Conservation (phyloP, 2,329 filamentous ascomycete species). For the Gremmenia infestans region DNA sequence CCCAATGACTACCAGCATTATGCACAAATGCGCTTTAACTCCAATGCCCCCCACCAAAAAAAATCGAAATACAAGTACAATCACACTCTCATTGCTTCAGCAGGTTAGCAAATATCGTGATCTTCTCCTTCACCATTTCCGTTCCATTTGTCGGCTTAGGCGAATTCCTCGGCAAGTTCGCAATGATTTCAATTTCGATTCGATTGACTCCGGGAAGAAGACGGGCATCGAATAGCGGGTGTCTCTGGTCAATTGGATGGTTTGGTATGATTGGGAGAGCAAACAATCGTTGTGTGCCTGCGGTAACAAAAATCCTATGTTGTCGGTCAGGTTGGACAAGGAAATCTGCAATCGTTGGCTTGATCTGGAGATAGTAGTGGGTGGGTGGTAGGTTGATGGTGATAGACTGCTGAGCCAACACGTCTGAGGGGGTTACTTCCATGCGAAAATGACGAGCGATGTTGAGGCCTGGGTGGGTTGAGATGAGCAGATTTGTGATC, state of each 20-base stretch:
- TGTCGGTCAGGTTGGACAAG: constrained; percentile 60
- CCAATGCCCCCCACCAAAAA: background rate
- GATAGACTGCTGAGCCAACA: constrained; percentile 64
- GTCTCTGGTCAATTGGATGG: constrained; percentile 48
- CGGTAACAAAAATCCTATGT: constrained; percentile 70
- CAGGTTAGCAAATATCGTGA: constrained; percentile 71
- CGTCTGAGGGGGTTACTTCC: constrained; percentile 59
- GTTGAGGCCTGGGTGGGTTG: constrained; percentile 63
- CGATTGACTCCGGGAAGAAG: constrained; percentile 70
- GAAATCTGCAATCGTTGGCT: constrained; percentile 52
- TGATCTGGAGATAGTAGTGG: constrained; percentile 67
- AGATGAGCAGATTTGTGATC: constrained; percentile 60
- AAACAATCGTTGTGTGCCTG: constrained; percentile 58
- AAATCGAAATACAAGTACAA: constrained; percentile 4
- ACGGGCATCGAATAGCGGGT: constrained; percentile 70
- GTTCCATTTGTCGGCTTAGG: constrained; percentile 50
- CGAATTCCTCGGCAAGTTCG: constrained; percentile 57
- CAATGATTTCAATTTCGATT: constrained; percentile 73
- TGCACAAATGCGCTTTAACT: background rate
- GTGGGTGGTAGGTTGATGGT: constrained; percentile 64
- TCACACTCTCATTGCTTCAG: constrained; percentile 1
- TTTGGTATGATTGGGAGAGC: constrained; percentile 45
- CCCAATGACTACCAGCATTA: background rate
- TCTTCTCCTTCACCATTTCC: constrained; percentile 71
- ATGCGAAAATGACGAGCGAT: constrained; percentile 57